Conservation (phyloP, 2,329 filamentous ascomycete species). For the Cadophora sp. region DNA sequence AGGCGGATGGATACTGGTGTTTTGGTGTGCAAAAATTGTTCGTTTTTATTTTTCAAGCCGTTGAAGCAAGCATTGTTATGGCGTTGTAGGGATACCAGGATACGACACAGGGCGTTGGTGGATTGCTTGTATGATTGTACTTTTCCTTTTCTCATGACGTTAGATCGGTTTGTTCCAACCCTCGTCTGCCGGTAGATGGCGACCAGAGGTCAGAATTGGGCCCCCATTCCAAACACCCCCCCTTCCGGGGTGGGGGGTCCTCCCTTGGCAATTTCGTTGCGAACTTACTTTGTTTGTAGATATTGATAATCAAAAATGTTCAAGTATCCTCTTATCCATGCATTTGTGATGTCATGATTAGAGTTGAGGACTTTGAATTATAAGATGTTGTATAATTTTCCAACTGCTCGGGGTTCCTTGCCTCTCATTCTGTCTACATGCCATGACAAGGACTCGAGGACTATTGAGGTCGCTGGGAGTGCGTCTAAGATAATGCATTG, state of each 20-base stretch:
- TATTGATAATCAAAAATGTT: slow-evolving; percentile 4
- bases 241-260: not conserved
- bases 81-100: not conserved
- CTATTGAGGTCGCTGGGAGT: too few species aligned
- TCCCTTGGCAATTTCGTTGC: not conserved
- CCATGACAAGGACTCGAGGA: too few species aligned
- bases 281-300: not conserved
- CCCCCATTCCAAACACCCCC: not conserved
- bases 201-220: not conserved
- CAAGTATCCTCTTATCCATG: not conserved
- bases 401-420: too few species aligned
- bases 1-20: not conserved
- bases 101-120: not conserved
- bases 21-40: not conserved
- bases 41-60: not conserved
- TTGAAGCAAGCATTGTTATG: not conserved
- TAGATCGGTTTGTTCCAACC: not conserved
- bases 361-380: not conserved
- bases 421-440: too few species aligned
- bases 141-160: not conserved
- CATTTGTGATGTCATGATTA: not conserved
- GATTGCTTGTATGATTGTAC: not conserved
- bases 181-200: not conserved
- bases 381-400: too few species aligned
- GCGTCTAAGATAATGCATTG: too few species aligned